A percentile compares a stretch with the other conserved stretches of the same genome.
Evolutionary conservation across 2,329 filamentous ascomycete species (phyloP).

Genomic region (Cercospora sojina): DNA sequence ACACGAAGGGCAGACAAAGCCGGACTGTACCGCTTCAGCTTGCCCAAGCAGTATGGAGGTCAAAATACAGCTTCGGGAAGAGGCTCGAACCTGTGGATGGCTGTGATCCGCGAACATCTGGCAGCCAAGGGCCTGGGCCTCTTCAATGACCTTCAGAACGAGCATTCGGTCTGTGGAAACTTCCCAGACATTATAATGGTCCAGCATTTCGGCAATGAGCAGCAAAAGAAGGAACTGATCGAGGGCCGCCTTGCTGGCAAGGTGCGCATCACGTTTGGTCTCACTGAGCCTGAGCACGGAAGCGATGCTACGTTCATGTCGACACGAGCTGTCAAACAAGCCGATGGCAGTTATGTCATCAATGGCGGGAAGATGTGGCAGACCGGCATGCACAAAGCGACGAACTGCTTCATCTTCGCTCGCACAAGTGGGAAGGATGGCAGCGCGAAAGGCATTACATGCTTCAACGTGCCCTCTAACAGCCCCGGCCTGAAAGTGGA

Average conservation of each 20-base stretch:
- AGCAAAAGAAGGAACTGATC: constrained; percentile 57
- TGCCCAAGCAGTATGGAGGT: constrained; percentile 58
- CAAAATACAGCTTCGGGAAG: constrained; percentile 45
- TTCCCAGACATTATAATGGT: constrained; percentile 64
- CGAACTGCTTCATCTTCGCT: constrained; percentile 63
- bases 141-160: constrained; percentile 64
- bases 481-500: constrained; percentile 55
- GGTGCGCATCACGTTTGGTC: constrained; percentile 59
- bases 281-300: constrained; percentile 62
- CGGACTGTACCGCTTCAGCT: constrained; percentile 60
- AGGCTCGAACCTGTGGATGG: constrained; percentile 62
- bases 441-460: constrained; percentile 57
- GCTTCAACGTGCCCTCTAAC: constrained; percentile 58
- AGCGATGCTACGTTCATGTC: constrained; percentile 64
- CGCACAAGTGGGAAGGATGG: constrained; percentile 57
- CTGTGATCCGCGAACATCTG: constrained; percentile 60
- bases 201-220: constrained; percentile 57
- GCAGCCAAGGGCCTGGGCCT: constrained; percentile 59
- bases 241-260: constrained; percentile 53
- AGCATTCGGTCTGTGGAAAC: constrained; percentile 63
- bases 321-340: constrained; percentile 51
- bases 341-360: constrained; percentile 53
- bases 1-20: constrained; percentile 56
- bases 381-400: constrained; percentile 61
- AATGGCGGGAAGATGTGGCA: constrained; percentile 65